Percentiles rank a stretch among this genome's conserved stretches.
phyloP scores from a whole-genome alignment of 805 yeast species.

The Sungouiella thailandica region DNA sequence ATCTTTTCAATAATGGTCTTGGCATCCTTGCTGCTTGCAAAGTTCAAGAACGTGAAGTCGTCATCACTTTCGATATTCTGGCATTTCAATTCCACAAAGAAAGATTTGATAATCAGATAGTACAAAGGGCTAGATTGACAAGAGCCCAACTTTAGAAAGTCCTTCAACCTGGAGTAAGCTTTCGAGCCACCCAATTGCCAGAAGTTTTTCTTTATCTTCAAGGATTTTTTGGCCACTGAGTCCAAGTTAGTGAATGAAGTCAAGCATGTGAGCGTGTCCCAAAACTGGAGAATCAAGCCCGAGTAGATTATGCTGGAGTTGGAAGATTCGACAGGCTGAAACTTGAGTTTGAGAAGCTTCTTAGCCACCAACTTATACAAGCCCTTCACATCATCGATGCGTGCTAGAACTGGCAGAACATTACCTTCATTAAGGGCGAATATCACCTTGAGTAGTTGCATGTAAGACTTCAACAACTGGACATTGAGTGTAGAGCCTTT shows the following conservation, averaged over 20 bases:
- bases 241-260: constrained; percentile 21
- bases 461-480: constrained; percentile 22
- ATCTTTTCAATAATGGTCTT: constrained; percentile 13
- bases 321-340: constrained; percentile 16
- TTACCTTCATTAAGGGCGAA: constrained; percentile 9
- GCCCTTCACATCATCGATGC: constrained; percentile 16
- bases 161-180: constrained; percentile 36
- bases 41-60: constrained; percentile 17
- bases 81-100: constrained; percentile 17
- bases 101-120: constrained; percentile 27
- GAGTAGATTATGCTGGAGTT: constrained; percentile 38
- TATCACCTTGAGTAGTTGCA: constrained; percentile 7
- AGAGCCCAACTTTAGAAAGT: constrained; percentile 49
- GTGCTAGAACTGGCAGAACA: constrained; percentile 11
- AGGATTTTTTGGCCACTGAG: constrained; percentile 6
- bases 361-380: constrained; percentile 40
- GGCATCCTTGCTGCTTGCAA: constrained; percentile 16
- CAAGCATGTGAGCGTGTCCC: constrained; percentile 43
- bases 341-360: constrained; percentile 39
- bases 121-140: constrained; percentile 49
- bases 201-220: constrained; percentile 41
- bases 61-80: constrained; percentile 7
- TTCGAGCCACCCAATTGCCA: constrained; percentile 49
- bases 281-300: constrained; percentile 40
- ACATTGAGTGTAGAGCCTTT: constrained; percentile 24